phyloP scores from a whole-genome alignment of 176 grass and related monocot species.

The Ampelocalamus luodianensis region DNA sequence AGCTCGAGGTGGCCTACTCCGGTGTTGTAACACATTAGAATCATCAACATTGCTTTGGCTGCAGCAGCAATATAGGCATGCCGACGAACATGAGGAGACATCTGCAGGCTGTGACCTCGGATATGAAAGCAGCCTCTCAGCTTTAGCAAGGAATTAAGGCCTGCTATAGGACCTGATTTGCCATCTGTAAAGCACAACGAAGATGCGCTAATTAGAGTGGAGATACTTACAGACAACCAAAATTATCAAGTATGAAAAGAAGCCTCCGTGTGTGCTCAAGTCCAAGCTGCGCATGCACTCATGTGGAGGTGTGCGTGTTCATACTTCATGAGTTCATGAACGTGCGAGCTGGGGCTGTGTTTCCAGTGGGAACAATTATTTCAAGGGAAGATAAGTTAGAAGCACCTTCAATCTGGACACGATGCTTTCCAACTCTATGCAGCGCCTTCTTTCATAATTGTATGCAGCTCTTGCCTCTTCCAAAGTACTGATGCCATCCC shows the following conservation, averaged over 20 bases:
- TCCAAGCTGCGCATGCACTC: not conserved
- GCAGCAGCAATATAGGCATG: constrained; percentile 11
- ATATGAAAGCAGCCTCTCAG: not conserved
- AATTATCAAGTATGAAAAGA: constrained; percentile 17
- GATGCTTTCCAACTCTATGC: constrained; percentile 73
- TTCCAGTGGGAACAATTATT: not conserved
- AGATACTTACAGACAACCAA: constrained; percentile 1
- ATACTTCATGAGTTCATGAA: not conserved
- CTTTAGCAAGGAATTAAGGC: not conserved
- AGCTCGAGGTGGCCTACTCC: not conserved
- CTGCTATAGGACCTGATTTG: constrained; percentile 68
- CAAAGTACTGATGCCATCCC: constrained; percentile 57
- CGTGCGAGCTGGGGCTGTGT: not conserved
- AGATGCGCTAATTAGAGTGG: not conserved
- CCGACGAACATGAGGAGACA: not conserved
- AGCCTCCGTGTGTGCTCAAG: not conserved
- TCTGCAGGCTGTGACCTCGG: not conserved
- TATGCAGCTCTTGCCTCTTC: constrained; percentile 79
- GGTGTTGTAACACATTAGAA: constrained; percentile 20
- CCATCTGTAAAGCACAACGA: constrained; percentile 60
- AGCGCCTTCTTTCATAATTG: constrained; percentile 65
- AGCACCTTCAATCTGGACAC: constrained; percentile 86
- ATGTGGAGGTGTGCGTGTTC: not conserved
- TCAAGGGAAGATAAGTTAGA: not conserved
- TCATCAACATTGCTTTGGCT: constrained; percentile 14